These are phyloP conservation scores for Trichosanthes truncata DNA, from an alignment of 306 rosid genomes.

Conservation along the genomic window DNA sequence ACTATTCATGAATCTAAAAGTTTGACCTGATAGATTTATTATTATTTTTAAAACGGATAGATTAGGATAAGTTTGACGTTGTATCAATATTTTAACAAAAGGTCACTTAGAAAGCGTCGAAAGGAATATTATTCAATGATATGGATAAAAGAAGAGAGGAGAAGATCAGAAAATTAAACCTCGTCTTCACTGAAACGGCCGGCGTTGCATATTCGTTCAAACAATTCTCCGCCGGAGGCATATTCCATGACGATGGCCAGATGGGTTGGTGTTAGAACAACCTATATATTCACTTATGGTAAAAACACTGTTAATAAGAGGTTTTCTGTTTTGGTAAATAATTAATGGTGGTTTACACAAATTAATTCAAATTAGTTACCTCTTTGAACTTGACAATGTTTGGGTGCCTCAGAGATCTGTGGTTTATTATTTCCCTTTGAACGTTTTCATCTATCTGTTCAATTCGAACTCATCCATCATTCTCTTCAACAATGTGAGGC, in stretches of 20 bases:
- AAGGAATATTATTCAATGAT: too few relatives aligned
- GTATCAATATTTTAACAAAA: too few relatives aligned
- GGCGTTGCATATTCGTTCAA: background rate
- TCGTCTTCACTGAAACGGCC: conserved; percentile 1
- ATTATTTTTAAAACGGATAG: too few relatives aligned
- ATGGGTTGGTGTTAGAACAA: background rate
- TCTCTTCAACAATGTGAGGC: too few relatives aligned
- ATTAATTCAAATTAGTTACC: background rate
- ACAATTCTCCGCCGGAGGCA: background rate
- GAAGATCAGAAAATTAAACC: background rate
- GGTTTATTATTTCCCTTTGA: conserved; percentile 1
- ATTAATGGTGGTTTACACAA: background rate
- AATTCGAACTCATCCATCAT: background rate
- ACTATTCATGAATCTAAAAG: too few relatives aligned
- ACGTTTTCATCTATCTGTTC: background rate
- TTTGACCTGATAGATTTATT: too few relatives aligned
- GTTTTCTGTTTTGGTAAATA: background rate
- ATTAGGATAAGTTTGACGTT: too few relatives aligned
- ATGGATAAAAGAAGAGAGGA: too few relatives aligned
- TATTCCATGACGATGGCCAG: background rate
- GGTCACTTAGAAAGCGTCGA: too few relatives aligned
- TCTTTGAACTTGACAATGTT: background rate
- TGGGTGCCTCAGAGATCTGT: background rate
- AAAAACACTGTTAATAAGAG: background rate
- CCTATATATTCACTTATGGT: background rate